Percentiles rank a stretch among this genome's conserved stretches.
Evolutionary conservation across 768 basidiomycete species (phyloP).

Genomic region (Tylopilus vinaceipallidus): DNA sequence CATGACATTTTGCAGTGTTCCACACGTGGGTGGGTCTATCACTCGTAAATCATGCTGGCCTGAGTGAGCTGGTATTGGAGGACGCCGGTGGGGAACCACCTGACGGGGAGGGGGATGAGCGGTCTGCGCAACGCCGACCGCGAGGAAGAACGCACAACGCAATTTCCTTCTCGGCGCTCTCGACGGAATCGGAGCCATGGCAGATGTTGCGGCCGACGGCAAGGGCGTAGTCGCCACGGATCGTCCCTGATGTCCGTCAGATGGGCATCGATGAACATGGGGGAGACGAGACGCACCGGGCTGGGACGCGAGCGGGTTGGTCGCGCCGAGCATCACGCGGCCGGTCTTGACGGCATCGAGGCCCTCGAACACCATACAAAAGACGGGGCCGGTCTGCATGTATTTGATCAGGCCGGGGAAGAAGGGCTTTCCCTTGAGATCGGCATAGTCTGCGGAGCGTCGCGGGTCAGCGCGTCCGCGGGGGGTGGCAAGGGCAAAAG

Average conservation of each 20-base stretch:
- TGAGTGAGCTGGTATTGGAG: slow-evolving; percentile 66
- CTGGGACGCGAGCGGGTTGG: slow-evolving; percentile 90
- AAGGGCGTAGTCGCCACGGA: slow-evolving; percentile 94
- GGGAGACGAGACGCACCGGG: slow-evolving; percentile 54
- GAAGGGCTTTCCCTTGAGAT: slow-evolving; percentile 92
- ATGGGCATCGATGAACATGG: neutral
- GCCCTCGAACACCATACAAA: slow-evolving; percentile 95
- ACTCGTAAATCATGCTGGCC: slow-evolving; percentile 81
- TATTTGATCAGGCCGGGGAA: slow-evolving; percentile 96
- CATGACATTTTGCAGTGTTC: slow-evolving; percentile 8
- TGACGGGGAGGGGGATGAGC: slow-evolving; percentile 28
- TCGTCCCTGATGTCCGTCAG: slow-evolving; percentile 59
- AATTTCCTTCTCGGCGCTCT: slow-evolving; percentile 93
- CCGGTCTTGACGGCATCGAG: slow-evolving; percentile 94
- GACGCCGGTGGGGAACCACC: slow-evolving; percentile 91
- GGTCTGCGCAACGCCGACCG: neutral
- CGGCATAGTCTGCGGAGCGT: slow-evolving; percentile 75
- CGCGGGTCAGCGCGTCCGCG: neutral
- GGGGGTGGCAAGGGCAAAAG: neutral
- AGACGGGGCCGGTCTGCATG: slow-evolving; percentile 95
- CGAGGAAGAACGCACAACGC: slow-evolving; percentile 56
- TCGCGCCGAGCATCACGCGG: slow-evolving; percentile 92
- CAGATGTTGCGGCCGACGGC: slow-evolving; percentile 94
- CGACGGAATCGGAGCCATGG: slow-evolving; percentile 88
- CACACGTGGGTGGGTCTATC: slow-evolving; percentile 16